These are phyloP conservation scores for Bertia moriformis DNA, from an alignment of 2,329 filamentous ascomycete genomes.

Conservation along the genomic window DNA sequence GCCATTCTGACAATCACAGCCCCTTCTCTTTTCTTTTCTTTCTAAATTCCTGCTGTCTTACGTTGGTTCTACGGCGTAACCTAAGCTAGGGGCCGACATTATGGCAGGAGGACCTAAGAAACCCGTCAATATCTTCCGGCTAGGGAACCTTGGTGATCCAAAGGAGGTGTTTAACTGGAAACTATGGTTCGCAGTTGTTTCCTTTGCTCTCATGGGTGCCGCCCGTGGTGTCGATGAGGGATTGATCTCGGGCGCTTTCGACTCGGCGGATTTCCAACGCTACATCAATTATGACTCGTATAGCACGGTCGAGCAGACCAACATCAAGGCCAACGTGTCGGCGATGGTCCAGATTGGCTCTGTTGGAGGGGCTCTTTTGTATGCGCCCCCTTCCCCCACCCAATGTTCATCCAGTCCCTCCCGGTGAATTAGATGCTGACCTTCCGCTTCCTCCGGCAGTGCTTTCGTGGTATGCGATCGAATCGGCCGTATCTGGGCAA, in stretches of 20 bases:
- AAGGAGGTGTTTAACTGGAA: constrained; percentile 63
- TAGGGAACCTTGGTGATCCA: constrained; percentile 51
- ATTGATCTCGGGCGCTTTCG: constrained; percentile 59
- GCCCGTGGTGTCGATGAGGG: constrained; percentile 71
- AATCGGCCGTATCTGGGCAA: constrained; percentile 49
- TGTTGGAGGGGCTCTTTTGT: constrained; percentile 55
- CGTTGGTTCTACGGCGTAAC: too few species aligned
- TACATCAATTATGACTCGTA: constrained; percentile 43
- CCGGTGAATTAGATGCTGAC: background rate
- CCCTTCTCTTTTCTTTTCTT: too few species aligned
- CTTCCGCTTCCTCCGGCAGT: constrained; percentile 21
- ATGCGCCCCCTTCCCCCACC: constrained; percentile 7
- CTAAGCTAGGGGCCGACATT: constrained; percentile 13
- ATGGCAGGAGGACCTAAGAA: constrained; percentile 38
- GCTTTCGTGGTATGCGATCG: constrained; percentile 43
- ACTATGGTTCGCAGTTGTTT: constrained; percentile 62
- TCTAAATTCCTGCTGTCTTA: too few species aligned
- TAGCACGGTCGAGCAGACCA: constrained; percentile 35
- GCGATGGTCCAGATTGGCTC: constrained; percentile 72
- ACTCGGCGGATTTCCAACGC: constrained; percentile 46
- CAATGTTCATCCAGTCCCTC: constrained; percentile 19
- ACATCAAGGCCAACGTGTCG: constrained; percentile 63
- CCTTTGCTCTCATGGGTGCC: constrained; percentile 62
- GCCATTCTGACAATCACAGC: too few species aligned
- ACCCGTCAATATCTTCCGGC: constrained; percentile 47